Conservation (phyloP, 2,329 filamentous ascomycete genomes). For the Polychaeton citri region DNA sequence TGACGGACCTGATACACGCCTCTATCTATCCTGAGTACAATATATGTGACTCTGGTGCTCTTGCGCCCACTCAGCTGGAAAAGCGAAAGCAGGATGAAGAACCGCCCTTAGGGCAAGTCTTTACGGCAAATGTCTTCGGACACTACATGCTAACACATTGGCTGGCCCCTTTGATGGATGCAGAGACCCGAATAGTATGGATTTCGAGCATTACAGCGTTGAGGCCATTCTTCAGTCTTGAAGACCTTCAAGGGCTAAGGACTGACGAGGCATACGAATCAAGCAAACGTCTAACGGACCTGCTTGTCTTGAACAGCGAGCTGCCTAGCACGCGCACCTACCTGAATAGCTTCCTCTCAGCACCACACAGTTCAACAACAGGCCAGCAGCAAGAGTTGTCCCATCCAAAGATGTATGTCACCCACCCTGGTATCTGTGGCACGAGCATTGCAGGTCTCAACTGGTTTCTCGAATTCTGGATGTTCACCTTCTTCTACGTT, state of each 20-base stretch:
- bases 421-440: slow-evolving; percentile 76
- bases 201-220: slow-evolving; percentile 67
- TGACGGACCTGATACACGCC: slow-evolving; percentile 52
- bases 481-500: slow-evolving; percentile 55
- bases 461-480: slow-evolving; percentile 54
- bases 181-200: slow-evolving; percentile 63
- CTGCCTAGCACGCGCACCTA: slow-evolving; percentile 50
- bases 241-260: slow-evolving; percentile 64
- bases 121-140: slow-evolving; percentile 86
- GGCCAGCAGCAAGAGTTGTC: slow-evolving; percentile 10
- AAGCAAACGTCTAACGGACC: slow-evolving; percentile 74
- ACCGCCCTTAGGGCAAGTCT: slow-evolving; percentile 63
- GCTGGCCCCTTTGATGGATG: slow-evolving; percentile 56
- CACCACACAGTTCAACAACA: slow-evolving; percentile 11
- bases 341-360: slow-evolving; percentile 42
- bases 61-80: slow-evolving; percentile 41
- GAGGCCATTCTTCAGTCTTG: slow-evolving; percentile 40
- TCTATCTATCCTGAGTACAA: slow-evolving; percentile 73
- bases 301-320: slow-evolving; percentile 60
- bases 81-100: slow-evolving; percentile 23
- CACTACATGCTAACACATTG: slow-evolving; percentile 83
- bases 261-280: slow-evolving; percentile 63
- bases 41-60: slow-evolving; percentile 42
- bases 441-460: slow-evolving; percentile 69
- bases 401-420: slow-evolving; percentile 57